Percentiles rank a stretch among this genome's conserved stretches.
These are phyloP conservation scores for Suillus ampliporus DNA, from an alignment of 768 basidiomycete species.

Conservation along the genomic window DNA sequence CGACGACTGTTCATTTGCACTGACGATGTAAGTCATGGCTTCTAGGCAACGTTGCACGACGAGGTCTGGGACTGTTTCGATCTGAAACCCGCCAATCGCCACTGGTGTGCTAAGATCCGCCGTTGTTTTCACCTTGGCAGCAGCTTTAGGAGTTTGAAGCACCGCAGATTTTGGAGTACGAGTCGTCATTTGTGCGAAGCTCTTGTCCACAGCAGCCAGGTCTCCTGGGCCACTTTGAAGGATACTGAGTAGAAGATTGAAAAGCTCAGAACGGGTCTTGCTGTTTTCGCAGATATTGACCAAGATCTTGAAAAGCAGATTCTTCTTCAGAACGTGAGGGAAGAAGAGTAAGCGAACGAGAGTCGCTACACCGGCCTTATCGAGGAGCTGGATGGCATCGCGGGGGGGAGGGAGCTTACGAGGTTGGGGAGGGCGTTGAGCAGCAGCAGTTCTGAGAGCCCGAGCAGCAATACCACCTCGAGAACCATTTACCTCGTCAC, in stretches of 20 bases:
- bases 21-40: constrained; percentile 86
- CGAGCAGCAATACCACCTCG: constrained; percentile 32
- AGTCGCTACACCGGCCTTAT: constrained; percentile 86
- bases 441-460: constrained; percentile 17
- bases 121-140: constrained; percentile 72
- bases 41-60: constrained; percentile 95
- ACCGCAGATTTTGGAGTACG: constrained; percentile 59
- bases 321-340: constrained; percentile 90
- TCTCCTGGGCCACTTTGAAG: constrained; percentile 96
- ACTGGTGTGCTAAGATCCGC: constrained; percentile 58
- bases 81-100: constrained; percentile 57
- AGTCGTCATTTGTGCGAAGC: constrained; percentile 90
- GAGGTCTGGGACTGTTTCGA: constrained; percentile 88
- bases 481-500: constrained; percentile 53
- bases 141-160: constrained; percentile 48
- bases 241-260: constrained; percentile 93
- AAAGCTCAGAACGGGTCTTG: constrained; percentile 88
- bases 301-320: constrained; percentile 84
- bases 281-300: constrained; percentile 96
- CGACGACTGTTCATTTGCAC: constrained; percentile 81
- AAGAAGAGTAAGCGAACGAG: constrained; percentile 95
- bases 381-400: constrained; percentile 92
- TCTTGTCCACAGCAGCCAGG: constrained; percentile 88
- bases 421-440: constrained; percentile 35
- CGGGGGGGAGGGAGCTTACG: constrained; percentile 66